These are phyloP conservation scores for Drechslera avenae DNA, from an alignment of 2,329 filamentous ascomycete genomes.

Conservation along the genomic window DNA sequence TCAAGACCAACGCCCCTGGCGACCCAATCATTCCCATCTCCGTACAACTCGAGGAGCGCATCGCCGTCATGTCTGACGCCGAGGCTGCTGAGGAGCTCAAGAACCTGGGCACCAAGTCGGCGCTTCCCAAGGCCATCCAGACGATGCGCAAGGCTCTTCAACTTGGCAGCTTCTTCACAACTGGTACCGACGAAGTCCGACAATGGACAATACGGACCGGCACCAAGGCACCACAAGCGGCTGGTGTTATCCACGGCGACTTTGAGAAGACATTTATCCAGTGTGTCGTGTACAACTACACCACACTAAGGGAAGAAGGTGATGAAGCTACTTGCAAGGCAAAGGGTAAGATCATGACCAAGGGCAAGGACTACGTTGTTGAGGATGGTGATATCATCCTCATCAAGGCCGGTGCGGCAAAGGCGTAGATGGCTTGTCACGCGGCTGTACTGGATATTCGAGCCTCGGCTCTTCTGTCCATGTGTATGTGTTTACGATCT, in stretches of 20 bases:
- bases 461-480: slow-evolving; percentile 2
- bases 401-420: slow-evolving; percentile 88
- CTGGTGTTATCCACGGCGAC: slow-evolving; percentile 96
- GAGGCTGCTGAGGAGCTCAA: slow-evolving; percentile 86
- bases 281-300: slow-evolving; percentile 90
- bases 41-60: slow-evolving; percentile 88
- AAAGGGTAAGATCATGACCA: slow-evolving; percentile 96
- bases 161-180: slow-evolving; percentile 96
- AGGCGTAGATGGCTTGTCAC: slow-evolving; percentile 56
- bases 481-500: slow-evolving; percentile 13
- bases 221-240: slow-evolving; percentile 96
- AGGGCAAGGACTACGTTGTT: slow-evolving; percentile 95
- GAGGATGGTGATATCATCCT: slow-evolving; percentile 82
- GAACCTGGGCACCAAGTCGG: slow-evolving; percentile 82
- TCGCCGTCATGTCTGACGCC: slow-evolving; percentile 79
- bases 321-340: slow-evolving; percentile 88
- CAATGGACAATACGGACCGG: slow-evolving; percentile 98
- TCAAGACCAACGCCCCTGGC: slow-evolving; percentile 85
- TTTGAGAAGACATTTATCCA: slow-evolving; percentile 99
- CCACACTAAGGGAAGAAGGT: slow-evolving; percentile 78
- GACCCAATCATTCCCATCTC: slow-evolving; percentile 95
- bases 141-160: slow-evolving; percentile 93
- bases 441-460: background rate
- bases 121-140: slow-evolving; percentile 86
- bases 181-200: slow-evolving; percentile 90